These are phyloP conservation scores for Fusarium udum DNA, from an alignment of 2,329 filamentous ascomycete genomes.

Conservation along the genomic window DNA sequence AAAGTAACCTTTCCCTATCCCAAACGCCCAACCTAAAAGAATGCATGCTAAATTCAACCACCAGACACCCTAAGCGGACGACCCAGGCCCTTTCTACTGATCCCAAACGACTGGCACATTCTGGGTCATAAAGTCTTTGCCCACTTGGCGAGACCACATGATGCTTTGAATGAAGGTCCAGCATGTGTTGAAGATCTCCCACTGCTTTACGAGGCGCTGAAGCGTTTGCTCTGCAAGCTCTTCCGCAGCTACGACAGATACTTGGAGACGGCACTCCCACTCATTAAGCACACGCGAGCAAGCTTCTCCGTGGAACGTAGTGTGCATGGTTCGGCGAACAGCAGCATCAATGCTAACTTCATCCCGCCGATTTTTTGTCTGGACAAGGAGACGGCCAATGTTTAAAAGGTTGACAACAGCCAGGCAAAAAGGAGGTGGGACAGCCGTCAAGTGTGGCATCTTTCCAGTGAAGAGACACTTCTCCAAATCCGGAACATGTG, in stretches of 20 bases:
- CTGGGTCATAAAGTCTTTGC: background rate
- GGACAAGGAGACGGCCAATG: conserved; percentile 9
- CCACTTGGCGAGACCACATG: background rate
- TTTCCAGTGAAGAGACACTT: conserved; percentile 3
- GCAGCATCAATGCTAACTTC: background rate
- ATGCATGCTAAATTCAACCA: background rate
- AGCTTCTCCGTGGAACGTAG: conserved; percentile 4
- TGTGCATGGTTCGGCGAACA: background rate
- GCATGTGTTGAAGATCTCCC: conserved; percentile 6
- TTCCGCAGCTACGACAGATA: conserved; percentile 1
- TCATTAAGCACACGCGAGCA: conserved; percentile 30
- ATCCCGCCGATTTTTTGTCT: background rate
- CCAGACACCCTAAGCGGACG: background rate
- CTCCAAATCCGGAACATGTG: background rate
- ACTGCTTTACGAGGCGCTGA: background rate
- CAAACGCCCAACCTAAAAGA: background rate
- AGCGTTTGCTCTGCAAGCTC: background rate
- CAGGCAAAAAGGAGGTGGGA: background rate
- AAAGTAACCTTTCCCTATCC: background rate
- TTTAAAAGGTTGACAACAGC: conserved; percentile 4
- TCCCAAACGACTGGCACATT: background rate
- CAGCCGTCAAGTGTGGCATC: background rate
- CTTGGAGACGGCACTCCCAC: conserved; percentile 18
- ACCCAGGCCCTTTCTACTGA: background rate
- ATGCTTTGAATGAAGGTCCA: conserved; percentile 9